A percentile compares a stretch with the other conserved stretches of the same genome.
phyloP scores from a whole-genome alignment of 345 rosid genomes.

The Mallotus nudiflorus region DNA sequence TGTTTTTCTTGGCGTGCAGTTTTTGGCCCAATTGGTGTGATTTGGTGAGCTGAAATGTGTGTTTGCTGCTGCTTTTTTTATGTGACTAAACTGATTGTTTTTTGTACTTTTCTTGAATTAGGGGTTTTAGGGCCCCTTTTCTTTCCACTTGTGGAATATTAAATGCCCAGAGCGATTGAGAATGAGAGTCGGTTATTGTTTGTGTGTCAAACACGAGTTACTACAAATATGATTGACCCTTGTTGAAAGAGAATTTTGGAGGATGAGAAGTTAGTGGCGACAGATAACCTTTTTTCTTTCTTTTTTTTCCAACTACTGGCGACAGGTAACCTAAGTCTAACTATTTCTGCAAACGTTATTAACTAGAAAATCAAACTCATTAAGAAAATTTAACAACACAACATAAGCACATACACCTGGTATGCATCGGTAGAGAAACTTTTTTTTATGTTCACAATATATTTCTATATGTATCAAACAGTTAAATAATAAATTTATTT shows the following conservation, averaged over 20 bases:
- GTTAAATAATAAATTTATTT: too few species aligned
- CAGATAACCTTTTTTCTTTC: too few species aligned
- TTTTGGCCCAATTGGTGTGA: conserved; percentile 56
- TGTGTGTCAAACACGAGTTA: conserved; percentile 21
- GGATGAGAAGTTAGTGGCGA: conserved; percentile 58
- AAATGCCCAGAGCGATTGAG: neutral
- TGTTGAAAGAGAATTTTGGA: neutral
- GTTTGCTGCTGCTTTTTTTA: conserved; percentile 1
- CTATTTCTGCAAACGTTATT: conserved; percentile 47
- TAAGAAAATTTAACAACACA: neutral
- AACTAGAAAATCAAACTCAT: conserved; percentile 40
- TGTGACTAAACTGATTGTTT: conserved; percentile 16
- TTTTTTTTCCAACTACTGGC: too few species aligned
- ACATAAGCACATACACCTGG: neutral
- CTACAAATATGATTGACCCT: neutral
- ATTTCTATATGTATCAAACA: too few species aligned
- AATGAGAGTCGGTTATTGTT: conserved; percentile 6
- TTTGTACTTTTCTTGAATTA: conserved; percentile 15
- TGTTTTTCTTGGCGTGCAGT: conserved; percentile 53
- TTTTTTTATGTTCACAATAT: too few species aligned
- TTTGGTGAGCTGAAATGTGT: conserved; percentile 76
- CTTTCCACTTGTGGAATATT: conserved; percentile 1
- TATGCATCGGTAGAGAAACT: too few species aligned
- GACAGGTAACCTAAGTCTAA: conserved; percentile 62
- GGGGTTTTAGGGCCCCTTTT: neutral